These are phyloP conservation scores for Neoascochyta sp. DNA, from an alignment of 2,329 filamentous ascomycete genomes.

Conservation along the genomic window DNA sequence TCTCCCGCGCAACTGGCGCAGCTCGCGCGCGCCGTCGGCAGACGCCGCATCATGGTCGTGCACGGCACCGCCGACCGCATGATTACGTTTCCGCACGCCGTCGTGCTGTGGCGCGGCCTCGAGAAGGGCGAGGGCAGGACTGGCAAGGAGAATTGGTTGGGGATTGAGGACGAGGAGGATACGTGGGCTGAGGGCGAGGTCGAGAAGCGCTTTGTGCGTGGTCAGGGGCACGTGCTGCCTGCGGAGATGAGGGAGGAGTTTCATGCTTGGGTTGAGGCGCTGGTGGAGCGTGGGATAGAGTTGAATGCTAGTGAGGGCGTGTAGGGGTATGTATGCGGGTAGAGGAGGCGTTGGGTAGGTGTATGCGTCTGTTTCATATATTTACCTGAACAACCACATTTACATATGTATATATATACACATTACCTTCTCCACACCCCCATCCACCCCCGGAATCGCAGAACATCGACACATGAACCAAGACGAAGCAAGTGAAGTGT, in stretches of 20 bases:
- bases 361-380: too few species aligned
- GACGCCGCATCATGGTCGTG: constrained; percentile 70
- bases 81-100: constrained; percentile 68
- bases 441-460: too few species aligned
- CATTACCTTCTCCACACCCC: too few species aligned
- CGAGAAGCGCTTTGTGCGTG: constrained; percentile 61
- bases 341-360: too few species aligned
- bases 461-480: too few species aligned
- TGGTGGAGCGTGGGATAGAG: constrained; percentile 52
- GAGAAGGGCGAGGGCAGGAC: constrained; percentile 50
- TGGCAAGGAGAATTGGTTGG: constrained; percentile 33
- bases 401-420: too few species aligned
- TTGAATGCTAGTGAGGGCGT: too few species aligned
- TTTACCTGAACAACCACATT: too few species aligned
- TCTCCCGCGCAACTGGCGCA: constrained; percentile 60
- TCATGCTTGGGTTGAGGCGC: constrained; percentile 58
- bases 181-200: constrained; percentile 43
- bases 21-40: constrained; percentile 66
- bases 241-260: constrained; percentile 70
- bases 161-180: constrained; percentile 33
- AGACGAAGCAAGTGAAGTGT: too few species aligned
- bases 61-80: constrained; percentile 76
- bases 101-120: constrained; percentile 63
- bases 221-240: constrained; percentile 70
- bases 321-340: too few species aligned